phyloP scores from a whole-genome alignment of 1,284 basidiomycete genomes.

The Golubevia sp. region DNA sequence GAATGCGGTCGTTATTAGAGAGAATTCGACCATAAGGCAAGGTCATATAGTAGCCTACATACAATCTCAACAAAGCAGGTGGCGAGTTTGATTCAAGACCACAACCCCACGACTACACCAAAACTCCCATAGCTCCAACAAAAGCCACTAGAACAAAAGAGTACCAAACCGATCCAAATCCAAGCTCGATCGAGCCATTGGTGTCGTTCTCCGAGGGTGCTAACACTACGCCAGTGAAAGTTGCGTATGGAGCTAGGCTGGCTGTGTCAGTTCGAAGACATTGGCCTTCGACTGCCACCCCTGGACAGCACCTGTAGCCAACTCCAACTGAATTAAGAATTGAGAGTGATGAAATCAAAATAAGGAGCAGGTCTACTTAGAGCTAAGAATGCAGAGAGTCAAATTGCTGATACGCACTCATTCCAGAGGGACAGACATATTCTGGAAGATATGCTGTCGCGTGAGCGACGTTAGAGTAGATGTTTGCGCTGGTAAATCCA shows the following conservation, averaged over 20 bases:
- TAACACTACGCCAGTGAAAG: not conserved
- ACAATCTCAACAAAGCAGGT: too few species aligned
- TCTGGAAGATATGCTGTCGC: not conserved
- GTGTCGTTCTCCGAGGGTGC: too few species aligned
- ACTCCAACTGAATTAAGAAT: not conserved
- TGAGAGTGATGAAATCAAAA: not conserved
- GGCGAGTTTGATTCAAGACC: too few species aligned
- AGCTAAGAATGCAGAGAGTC: not conserved
- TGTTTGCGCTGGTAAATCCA: not conserved
- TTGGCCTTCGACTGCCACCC: not conserved
- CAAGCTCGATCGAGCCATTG: too few species aligned
- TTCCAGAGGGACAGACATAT: not conserved
- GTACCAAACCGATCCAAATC: too few species aligned
- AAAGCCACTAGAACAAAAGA: too few species aligned
- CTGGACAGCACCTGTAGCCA: not conserved
- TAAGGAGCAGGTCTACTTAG: not conserved
- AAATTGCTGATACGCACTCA: not conserved
- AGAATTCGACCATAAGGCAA: too few species aligned
- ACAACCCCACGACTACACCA: too few species aligned
- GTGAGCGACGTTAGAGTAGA: not conserved
- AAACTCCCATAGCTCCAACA: too few species aligned
- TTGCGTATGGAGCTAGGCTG: not conserved
- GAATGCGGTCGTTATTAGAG: too few species aligned
- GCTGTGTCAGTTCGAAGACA: not conserved
- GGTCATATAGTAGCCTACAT: too few species aligned